Percentiles rank a stretch among this genome's conserved stretches.
Conservation (phyloP, 768 basidiomycete species). For the Tulasnella sp. region DNA sequence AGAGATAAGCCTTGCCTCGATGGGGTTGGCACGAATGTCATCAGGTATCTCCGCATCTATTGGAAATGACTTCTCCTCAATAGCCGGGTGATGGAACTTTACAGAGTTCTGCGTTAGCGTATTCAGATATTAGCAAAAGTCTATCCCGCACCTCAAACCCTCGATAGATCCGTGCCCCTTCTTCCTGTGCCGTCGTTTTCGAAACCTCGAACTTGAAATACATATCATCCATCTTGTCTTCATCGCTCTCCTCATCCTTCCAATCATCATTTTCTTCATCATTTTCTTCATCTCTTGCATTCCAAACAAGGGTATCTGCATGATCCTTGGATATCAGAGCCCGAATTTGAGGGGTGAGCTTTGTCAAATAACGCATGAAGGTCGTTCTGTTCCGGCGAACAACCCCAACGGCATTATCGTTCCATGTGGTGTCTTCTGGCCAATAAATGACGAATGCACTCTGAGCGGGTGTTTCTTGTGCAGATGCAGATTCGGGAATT, state of each 20-base stretch:
- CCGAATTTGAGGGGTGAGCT: slow-evolving; percentile 42
- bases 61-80: too few species aligned
- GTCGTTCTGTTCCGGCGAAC: slow-evolving; percentile 41
- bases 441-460: too few species aligned
- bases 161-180: neutral
- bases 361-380: slow-evolving; percentile 46
- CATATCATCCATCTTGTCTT: too few species aligned
- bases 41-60: too few species aligned
- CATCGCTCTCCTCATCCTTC: slow-evolving; percentile 20
- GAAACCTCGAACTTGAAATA: slow-evolving; percentile 8
- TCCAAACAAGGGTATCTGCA: slow-evolving; percentile 34
- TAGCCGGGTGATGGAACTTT: too few species aligned
- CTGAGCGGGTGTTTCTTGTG: too few species aligned
- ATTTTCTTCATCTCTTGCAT: neutral
- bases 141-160: slow-evolving; percentile 1
- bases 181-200: neutral
- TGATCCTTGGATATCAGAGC: slow-evolving; percentile 40
- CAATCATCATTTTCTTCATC: neutral
- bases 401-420: slow-evolving; percentile 34
- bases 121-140: too few species aligned
- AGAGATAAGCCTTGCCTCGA: too few species aligned
- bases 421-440: slow-evolving; percentile 44
- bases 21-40: too few species aligned
- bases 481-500: too few species aligned
- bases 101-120: neutral